Base-by-base conservation (phyloP, 2,329 filamentous ascomycete species). In the Ascochyta pisi region DNA sequence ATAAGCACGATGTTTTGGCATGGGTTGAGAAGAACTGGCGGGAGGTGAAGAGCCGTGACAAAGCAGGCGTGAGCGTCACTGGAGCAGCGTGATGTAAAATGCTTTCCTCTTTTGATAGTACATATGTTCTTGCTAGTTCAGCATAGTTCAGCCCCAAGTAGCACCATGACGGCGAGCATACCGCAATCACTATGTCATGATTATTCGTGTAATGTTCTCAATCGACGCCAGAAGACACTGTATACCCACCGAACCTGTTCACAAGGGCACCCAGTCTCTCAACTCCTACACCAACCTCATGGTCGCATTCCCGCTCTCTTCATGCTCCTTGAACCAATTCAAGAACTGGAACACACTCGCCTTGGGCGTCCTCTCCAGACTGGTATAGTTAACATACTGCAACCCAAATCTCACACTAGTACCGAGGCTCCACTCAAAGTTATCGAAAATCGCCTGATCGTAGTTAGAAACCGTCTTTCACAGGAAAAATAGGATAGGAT, bases 321-420 rank as follows among this genome's bases (percentile, higher is more conserved):
- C 68, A 60, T 74, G 67, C 49, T 68, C 58, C 57, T 70, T 71
- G 59, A 78, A 79, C 76, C 77, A 79, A 44, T 78, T 74, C 61
- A 78, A 52, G 34, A 77, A 73, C 61, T 79, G 77, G 50, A 78
- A 78, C 65, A 77, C 58, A 45, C 73, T 77, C 2, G 77, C 77
- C 61, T 79, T 79, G 1, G 77, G 77, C 35, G 70, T 74, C 56
- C 77, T 65, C 60, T 74, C 74, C 55, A 79, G 58, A 41, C 68
- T 73, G 23, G 71, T 74, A 43, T 78, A 78, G 50, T 79, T 76
- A 6, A 79, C 70, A 58, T 79, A 77, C 67, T 79, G 77, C 62
- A 79, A 42, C 9, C 77, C 77, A 54, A 79, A 79, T 49, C 75
- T 60, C 4, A 74, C 73, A 19, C 60, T 60, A 1, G 64, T 69